These are phyloP conservation scores for Globisporangium carolinianum DNA, from an alignment of 352 stramenopile genomes.

Conservation along the genomic window DNA sequence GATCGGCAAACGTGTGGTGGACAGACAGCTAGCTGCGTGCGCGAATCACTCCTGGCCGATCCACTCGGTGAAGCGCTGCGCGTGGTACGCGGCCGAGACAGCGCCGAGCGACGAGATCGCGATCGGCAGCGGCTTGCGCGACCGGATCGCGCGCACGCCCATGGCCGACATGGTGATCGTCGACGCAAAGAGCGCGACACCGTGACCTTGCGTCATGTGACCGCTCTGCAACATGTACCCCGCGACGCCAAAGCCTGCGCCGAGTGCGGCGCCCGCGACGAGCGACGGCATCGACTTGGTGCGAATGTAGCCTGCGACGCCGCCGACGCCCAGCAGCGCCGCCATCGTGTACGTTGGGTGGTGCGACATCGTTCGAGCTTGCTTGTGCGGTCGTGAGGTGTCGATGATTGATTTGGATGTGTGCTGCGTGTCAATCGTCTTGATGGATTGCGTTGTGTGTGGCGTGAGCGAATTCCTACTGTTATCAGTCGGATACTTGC, in stretches of 20 bases:
- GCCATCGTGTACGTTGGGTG: conserved; percentile 85
- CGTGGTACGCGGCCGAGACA: conserved; percentile 77
- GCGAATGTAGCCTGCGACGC: conserved; percentile 75
- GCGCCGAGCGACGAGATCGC: conserved; percentile 68
- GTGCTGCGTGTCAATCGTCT: too few species aligned
- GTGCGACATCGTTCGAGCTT: conserved; percentile 39
- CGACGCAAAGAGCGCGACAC: conserved; percentile 69
- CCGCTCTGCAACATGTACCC: conserved; percentile 76
- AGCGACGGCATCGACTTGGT: conserved; percentile 78
- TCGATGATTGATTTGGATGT: background rate
- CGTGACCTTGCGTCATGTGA: conserved; percentile 80
- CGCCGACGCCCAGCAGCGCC: conserved; percentile 51
- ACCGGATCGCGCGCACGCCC: conserved; percentile 71
- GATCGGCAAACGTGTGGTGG: too few species aligned
- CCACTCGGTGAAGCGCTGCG: conserved; percentile 77
- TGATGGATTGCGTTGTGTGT: too few species aligned
- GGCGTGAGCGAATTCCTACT: too few species aligned
- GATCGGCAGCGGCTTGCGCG: conserved; percentile 65
- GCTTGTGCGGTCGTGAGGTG: background rate
- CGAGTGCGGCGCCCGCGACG: conserved; percentile 72
- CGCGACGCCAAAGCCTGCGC: conserved; percentile 69
- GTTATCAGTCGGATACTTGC: too few species aligned
- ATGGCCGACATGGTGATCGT: conserved; percentile 84
- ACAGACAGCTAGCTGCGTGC: too few species aligned
- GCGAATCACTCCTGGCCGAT: conserved; percentile 63